phyloP scores from a whole-genome alignment of 2,329 filamentous ascomycete genomes.

The Trichoderma atrobrunneum region DNA sequence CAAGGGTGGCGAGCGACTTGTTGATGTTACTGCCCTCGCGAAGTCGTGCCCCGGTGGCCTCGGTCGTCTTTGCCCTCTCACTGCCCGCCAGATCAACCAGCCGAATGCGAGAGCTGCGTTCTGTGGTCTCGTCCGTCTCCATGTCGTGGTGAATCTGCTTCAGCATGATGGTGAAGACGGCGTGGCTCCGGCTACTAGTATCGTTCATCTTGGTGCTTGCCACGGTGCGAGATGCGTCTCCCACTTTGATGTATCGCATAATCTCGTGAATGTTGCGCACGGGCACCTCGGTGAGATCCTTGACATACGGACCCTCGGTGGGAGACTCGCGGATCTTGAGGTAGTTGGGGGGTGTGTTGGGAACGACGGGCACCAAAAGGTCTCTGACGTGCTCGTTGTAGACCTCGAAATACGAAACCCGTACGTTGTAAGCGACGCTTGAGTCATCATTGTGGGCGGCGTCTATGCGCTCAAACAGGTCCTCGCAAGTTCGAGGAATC shows the following conservation, averaged over 20 bases:
- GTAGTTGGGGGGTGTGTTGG: conserved; percentile 77
- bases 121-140: conserved; percentile 95
- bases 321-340: conserved; percentile 97
- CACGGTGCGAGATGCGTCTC: conserved; percentile 81
- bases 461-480: conserved; percentile 91
- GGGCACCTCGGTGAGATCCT: conserved; percentile 90
- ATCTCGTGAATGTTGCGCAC: conserved; percentile 86
- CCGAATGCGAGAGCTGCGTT: conserved; percentile 88
- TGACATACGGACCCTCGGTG: conserved; percentile 92
- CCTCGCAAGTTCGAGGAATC: conserved; percentile 92
- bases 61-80: conserved; percentile 90
- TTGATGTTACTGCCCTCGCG: conserved; percentile 98
- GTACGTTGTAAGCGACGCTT: conserved; percentile 94
- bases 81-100: conserved; percentile 93
- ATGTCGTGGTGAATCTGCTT: conserved; percentile 98
- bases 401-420: conserved; percentile 97
- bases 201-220: conserved; percentile 99
- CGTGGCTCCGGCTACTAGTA: conserved; percentile 91
- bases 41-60: conserved; percentile 86
- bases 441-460: conserved; percentile 72
- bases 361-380: conserved; percentile 70
- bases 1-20: conserved; percentile 93
- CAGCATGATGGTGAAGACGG: conserved; percentile 95
- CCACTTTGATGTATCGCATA: conserved; percentile 83
- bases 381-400: conserved; percentile 99